Evolutionary conservation across 495 filamentous ascomycete species (phyloP).

Genomic region (Wilcoxina mikolae): DNA sequence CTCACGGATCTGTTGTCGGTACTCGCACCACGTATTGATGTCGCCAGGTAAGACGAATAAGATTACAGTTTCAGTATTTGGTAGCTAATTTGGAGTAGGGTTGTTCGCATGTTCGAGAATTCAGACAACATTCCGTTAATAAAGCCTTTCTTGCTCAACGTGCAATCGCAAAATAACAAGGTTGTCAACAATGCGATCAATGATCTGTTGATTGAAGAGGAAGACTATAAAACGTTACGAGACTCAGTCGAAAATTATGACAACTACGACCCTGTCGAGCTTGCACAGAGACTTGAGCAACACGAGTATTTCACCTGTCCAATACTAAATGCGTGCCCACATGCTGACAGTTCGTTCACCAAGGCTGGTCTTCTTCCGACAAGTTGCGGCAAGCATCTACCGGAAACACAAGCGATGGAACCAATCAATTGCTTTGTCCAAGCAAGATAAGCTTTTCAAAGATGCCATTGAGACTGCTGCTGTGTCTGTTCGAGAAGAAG

Average conservation of each 20-base stretch:
- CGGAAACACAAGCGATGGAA: conserved; percentile 99
- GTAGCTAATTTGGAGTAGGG: conserved; percentile 29
- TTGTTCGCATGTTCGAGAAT: conserved; percentile 95
- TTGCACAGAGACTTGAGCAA: conserved; percentile 84
- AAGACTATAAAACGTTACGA: conserved; percentile 95
- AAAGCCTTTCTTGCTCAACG: conserved; percentile 96
- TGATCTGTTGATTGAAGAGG: conserved; percentile 94
- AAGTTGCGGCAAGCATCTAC: conserved; percentile 96
- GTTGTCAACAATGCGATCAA: conserved; percentile 98
- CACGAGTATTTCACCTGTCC: conserved; percentile 44
- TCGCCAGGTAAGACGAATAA: conserved; percentile 47
- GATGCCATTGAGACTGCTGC: conserved; percentile 98
- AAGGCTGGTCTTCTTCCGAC: conserved; percentile 88
- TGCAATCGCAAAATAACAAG: conserved; percentile 94
- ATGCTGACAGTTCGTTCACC: conserved; percentile 14
- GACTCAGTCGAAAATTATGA: conserved; percentile 98
- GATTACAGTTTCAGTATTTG: background rate
- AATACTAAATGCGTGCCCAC: background rate
- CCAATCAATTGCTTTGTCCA: conserved; percentile 95
- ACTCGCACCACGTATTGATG: conserved; percentile 84
- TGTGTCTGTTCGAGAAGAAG: conserved; percentile 77
- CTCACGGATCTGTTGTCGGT: conserved; percentile 89
- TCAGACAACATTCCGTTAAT: conserved; percentile 97
- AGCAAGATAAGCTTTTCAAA: conserved; percentile 99
- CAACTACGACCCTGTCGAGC: conserved; percentile 95